phyloP scores from a whole-genome alignment of 768 basidiomycete genomes.

The Xerocomus spinulosus region DNA sequence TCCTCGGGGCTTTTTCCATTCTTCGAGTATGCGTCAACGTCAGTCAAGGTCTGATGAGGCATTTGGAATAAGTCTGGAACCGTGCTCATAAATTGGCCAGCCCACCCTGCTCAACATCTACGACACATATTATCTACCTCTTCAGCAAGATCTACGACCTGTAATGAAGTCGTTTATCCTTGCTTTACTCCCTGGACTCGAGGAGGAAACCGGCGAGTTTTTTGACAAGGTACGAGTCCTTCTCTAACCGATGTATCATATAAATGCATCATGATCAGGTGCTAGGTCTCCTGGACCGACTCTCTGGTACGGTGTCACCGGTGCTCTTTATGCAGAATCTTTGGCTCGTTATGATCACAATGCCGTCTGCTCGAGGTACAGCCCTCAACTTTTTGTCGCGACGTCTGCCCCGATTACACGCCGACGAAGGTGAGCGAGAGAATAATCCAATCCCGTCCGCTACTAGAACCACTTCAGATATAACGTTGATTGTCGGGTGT shows the following conservation, averaged over 20 bases:
- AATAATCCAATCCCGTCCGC: neutral
- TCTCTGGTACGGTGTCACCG: constrained; percentile 79
- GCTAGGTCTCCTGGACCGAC: constrained; percentile 67
- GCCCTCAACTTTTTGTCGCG: constrained; percentile 84
- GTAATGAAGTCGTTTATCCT: constrained; percentile 93
- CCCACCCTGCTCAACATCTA: constrained; percentile 89
- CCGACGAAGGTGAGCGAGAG: constrained; percentile 57
- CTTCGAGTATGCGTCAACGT: constrained; percentile 99
- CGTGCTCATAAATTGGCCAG: constrained; percentile 33
- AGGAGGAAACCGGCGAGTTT: constrained; percentile 97
- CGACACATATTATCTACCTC: constrained; percentile 85
- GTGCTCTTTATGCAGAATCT: constrained; percentile 95
- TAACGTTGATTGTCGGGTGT: constrained; percentile 68
- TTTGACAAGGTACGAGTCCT: constrained; percentile 69
- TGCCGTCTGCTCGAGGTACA: constrained; percentile 78
- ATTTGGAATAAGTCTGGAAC: constrained; percentile 3
- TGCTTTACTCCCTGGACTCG: constrained; percentile 88
- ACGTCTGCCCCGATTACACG: constrained; percentile 64
- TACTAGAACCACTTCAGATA: constrained; percentile 38
- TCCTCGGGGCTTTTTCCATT: constrained; percentile 96
- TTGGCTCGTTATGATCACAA: constrained; percentile 90
- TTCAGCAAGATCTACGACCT: constrained; percentile 77
- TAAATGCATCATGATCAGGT: constrained; percentile 47
- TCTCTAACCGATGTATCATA: neutral
- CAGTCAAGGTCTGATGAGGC: constrained; percentile 67